phyloP scores from a whole-genome alignment of 495 filamentous ascomycete genomes.

The Bacidia rubella region DNA sequence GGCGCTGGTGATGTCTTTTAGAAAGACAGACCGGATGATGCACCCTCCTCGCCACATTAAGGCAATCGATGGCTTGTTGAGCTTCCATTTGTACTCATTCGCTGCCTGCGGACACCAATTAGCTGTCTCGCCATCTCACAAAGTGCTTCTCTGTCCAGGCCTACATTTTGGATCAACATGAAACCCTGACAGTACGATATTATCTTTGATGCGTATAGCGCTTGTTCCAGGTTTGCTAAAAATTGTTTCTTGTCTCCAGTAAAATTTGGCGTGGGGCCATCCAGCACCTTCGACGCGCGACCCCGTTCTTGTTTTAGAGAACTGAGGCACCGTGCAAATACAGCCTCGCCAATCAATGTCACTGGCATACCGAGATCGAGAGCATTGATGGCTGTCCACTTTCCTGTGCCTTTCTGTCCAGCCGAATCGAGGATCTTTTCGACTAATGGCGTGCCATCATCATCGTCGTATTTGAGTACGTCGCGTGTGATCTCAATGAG shows the following conservation, averaged over 20 bases:
- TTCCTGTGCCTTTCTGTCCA: slow-evolving; percentile 98
- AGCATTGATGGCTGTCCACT: slow-evolving; percentile 99
- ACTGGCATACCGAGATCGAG: slow-evolving; percentile 98
- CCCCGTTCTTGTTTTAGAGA: slow-evolving; percentile 88
- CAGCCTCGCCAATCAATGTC: slow-evolving; percentile 92
- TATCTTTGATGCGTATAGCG: slow-evolving; percentile 97
- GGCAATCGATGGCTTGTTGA: slow-evolving; percentile 98
- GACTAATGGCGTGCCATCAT: slow-evolving; percentile 76
- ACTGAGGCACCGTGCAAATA: slow-evolving; percentile 87
- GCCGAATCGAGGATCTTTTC: slow-evolving; percentile 99
- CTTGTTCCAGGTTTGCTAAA: slow-evolving; percentile 94
- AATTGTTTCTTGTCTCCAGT: slow-evolving; percentile 82
- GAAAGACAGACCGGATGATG: slow-evolving; percentile 99
- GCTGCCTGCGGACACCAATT: slow-evolving; percentile 49
- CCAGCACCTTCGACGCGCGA: slow-evolving; percentile 65
- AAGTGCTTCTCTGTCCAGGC: slow-evolving; percentile 18
- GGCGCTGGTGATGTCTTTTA: slow-evolving; percentile 96
- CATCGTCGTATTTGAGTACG: slow-evolving; percentile 92
- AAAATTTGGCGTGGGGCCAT: slow-evolving; percentile 66
- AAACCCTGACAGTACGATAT: slow-evolving; percentile 99
- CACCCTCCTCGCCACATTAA: slow-evolving; percentile 99
- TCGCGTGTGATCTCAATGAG: slow-evolving; percentile 98
- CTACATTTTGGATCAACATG: slow-evolving; percentile 98
- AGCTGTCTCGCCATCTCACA: background rate
- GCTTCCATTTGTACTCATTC: slow-evolving; percentile 92